These are phyloP conservation scores for Trichosporon asahii DNA, from an alignment of 1,284 basidiomycete genomes.

Conservation along the genomic window DNA sequence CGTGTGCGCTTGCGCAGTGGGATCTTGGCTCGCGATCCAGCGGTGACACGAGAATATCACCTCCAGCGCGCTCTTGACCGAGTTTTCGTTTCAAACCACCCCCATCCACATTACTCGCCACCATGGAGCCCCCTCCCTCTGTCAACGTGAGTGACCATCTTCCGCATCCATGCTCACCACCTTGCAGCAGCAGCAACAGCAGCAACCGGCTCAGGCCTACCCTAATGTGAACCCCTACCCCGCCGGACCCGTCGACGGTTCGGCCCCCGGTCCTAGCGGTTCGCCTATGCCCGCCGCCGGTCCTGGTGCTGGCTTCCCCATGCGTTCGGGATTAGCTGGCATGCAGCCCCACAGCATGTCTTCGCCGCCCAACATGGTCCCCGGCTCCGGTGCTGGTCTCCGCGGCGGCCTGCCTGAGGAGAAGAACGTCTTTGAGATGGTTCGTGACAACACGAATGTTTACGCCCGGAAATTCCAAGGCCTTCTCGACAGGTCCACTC, in stretches of 20 bases:
- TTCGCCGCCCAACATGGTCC: constrained; percentile 31
- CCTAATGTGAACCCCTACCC: constrained; percentile 29
- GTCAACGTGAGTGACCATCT: not conserved
- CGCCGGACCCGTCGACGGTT: constrained; percentile 3
- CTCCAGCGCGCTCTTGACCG: constrained; percentile 7
- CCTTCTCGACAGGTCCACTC: constrained; percentile 84
- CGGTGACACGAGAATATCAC: constrained; percentile 5
- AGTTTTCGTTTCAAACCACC: not conserved
- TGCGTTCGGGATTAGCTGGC: constrained; percentile 46
- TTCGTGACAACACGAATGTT: constrained; percentile 48
- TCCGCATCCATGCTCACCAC: not conserved
- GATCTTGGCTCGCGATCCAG: not conserved
- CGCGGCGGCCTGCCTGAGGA: constrained; percentile 44
- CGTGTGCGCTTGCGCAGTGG: not conserved
- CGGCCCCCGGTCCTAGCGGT: not conserved
- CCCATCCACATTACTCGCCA: constrained; percentile 5
- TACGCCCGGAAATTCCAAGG: constrained; percentile 62
- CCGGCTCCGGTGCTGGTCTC: constrained; percentile 36
- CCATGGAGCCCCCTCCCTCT: constrained; percentile 6
- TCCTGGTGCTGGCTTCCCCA: constrained; percentile 50
- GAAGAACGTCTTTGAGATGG: constrained; percentile 50
- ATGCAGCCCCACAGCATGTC: constrained; percentile 45
- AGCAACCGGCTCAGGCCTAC: constrained; percentile 19
- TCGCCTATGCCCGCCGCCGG: constrained; percentile 33
- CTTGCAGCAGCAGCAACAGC: constrained; percentile 9